Evolutionary conservation across 768 basidiomycete species (phyloP), one percentile per base, ranked within the genome.

Genomic region (Gyrodon lividus): DNA sequence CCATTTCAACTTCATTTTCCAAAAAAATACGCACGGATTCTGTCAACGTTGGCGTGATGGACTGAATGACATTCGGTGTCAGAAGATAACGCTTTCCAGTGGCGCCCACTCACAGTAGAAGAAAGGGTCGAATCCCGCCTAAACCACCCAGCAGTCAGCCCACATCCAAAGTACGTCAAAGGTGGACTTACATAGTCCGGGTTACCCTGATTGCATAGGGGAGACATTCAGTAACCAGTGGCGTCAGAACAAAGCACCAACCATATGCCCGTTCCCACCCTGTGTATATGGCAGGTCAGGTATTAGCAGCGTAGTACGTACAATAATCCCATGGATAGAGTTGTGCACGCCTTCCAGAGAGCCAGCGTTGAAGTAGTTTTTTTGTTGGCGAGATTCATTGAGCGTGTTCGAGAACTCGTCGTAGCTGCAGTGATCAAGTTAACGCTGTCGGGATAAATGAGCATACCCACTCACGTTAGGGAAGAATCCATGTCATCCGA

Each of bases 201-300:
- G n/a, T 50, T 22, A 13, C 46, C 43, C 63, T 66, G 31, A 23
- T 41, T 19, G 19, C 34, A 42, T 7, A 22, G 30, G n/a, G 12
- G 5, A 7, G 46, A 9, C 20, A 19, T 20, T 55, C 28, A 59
- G 43, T 7, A 4, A n/a, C 17, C 19, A 30, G 14, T 2, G 9
- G 5, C 16, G n/a, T 23, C 10, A 6, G 39, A 19, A 16, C 14
- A 40, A 22, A 33, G 5, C 5, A 59, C 61, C 19, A 38, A 65
- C 63, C 63, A 66, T 65, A 39, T 65, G 50, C 22, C 63, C 63
- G 26, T 66, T 64, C 2, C 64, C 61, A 14, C 63, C 63, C 63
- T 64, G 24, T 19, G 37, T 26, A 24, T 35, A 23, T 28, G 6
- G 5, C 7, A 17, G 7, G 33, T 50, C 35, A 54, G 35, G 31